Conservation (phyloP, 352 stramenopile species). For the Phytophthora kernoviae region DNA sequence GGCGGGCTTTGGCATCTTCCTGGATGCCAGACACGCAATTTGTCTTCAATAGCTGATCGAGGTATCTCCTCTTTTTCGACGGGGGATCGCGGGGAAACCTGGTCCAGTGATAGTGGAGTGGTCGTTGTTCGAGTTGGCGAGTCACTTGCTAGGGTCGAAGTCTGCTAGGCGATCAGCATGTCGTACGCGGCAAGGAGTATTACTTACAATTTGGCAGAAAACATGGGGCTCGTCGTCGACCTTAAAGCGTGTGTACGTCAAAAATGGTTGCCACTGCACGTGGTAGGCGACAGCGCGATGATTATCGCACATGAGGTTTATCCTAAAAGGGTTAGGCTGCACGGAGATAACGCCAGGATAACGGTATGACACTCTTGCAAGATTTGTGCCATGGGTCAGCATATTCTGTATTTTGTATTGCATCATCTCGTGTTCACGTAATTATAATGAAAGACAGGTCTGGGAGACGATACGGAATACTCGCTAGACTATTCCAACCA, state of each 20-base stretch:
- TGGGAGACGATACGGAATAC: too few relatives aligned
- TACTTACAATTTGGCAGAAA: conserved; percentile 7
- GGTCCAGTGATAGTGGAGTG: background rate
- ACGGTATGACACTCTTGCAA: too few relatives aligned
- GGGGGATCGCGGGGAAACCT: conserved; percentile 2
- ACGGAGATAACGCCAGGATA: too few relatives aligned
- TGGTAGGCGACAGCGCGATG: conserved; percentile 5
- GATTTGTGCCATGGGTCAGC: too few relatives aligned
- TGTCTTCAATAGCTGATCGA: background rate
- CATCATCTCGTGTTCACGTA: too few relatives aligned
- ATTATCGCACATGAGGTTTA: conserved; percentile 6
- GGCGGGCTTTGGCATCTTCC: too few relatives aligned
- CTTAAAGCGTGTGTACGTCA: background rate
- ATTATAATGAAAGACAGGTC: too few relatives aligned
- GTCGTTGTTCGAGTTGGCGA: background rate
- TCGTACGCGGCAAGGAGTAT: background rate
- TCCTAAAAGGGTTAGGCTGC: too few relatives aligned
- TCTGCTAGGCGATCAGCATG: conserved; percentile 4
- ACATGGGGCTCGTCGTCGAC: background rate
- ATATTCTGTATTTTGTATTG: too few relatives aligned
- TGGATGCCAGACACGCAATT: too few relatives aligned
- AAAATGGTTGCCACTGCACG: background rate
- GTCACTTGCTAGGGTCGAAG: background rate
- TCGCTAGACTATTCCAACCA: too few relatives aligned
- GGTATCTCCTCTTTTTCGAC: conserved; percentile 2